phyloP scores from a whole-genome alignment of 176 grass and related monocot genomes.

The Olyra latifolia region DNA sequence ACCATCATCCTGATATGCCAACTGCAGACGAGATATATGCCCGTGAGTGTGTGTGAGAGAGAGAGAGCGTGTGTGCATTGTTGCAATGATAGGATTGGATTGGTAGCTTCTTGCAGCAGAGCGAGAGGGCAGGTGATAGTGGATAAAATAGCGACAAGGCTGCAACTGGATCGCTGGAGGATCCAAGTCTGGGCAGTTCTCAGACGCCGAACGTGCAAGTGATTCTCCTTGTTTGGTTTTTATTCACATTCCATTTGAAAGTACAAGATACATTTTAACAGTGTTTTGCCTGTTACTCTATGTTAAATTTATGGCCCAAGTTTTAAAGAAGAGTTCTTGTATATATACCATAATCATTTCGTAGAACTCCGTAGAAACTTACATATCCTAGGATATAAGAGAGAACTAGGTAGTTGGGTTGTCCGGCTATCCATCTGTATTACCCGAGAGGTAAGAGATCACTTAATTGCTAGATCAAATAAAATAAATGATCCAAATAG shows the following conservation, averaged over 20 bases:
- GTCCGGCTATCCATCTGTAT: too few species aligned
- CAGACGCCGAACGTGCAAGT: conserved; percentile 58
- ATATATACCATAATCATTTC: too few species aligned
- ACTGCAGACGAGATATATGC: not conserved
- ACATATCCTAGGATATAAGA: too few species aligned
- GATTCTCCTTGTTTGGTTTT: conserved; percentile 75
- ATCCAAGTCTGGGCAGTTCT: conserved; percentile 55
- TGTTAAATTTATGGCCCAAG: not conserved
- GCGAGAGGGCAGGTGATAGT: not conserved
- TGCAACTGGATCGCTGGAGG: conserved; percentile 55
- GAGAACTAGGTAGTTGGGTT: too few species aligned
- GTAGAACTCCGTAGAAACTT: too few species aligned
- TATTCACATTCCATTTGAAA: not conserved
- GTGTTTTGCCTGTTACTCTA: conserved; percentile 2
- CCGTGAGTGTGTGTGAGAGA: conserved; percentile 16
- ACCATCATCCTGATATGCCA: conserved; percentile 3
- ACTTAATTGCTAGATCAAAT: too few species aligned
- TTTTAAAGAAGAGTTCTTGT: not conserved
- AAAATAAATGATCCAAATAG: too few species aligned
- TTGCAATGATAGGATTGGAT: conserved; percentile 25
- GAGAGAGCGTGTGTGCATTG: conserved; percentile 1
- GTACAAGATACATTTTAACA: not conserved
- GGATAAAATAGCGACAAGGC: conserved; percentile 46
- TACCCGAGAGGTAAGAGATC: too few species aligned
- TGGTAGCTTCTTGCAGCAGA: conserved; percentile 40